A percentile compares a stretch with the other conserved stretches of the same genome.
Evolutionary conservation across 306 rosid species (phyloP).

Genomic region (Ceratonia siliqua): DNA sequence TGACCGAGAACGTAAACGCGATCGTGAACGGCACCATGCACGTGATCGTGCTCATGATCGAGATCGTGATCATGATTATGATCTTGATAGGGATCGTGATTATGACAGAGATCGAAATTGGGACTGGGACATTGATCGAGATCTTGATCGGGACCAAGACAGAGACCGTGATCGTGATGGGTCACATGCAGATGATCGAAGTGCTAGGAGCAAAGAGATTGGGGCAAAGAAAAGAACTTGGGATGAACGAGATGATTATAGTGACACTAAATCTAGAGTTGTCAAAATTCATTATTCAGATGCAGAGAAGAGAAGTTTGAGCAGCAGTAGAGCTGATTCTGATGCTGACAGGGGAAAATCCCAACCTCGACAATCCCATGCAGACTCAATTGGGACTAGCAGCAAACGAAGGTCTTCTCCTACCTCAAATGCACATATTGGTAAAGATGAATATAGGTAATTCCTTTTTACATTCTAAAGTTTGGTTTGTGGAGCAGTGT

Average conservation of each 20-base stretch:
- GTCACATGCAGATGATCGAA: slow-evolving; percentile 68
- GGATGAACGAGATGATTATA: slow-evolving; percentile 71
- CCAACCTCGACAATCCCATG: slow-evolving; percentile 67
- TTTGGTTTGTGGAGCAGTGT: not conserved
- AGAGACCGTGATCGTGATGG: slow-evolving; percentile 59
- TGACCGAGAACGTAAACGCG: slow-evolving; percentile 39
- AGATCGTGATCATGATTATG: slow-evolving; percentile 54
- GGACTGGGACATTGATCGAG: slow-evolving; percentile 56
- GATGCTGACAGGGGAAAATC: slow-evolving; percentile 79
- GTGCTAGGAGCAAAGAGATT: slow-evolving; percentile 62
- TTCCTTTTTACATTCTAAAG: not conserved
- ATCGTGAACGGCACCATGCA: slow-evolving; percentile 42
- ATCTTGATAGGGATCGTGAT: slow-evolving; percentile 60
- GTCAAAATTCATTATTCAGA: slow-evolving; percentile 65
- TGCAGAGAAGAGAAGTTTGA: slow-evolving; percentile 67
- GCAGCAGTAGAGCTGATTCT: slow-evolving; percentile 65
- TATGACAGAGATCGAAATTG: slow-evolving; percentile 58
- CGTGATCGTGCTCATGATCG: slow-evolving; percentile 42
- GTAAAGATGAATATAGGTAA: slow-evolving; percentile 81
- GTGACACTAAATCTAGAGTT: slow-evolving; percentile 68
- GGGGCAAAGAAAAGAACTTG: slow-evolving; percentile 82
- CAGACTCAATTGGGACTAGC: slow-evolving; percentile 52
- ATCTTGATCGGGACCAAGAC: slow-evolving; percentile 51
- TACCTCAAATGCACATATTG: slow-evolving; percentile 54
- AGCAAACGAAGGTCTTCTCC: slow-evolving; percentile 77